Evolutionary conservation across 2,329 filamentous ascomycete species (phyloP).

Genomic region (Phaeosphaeriaceae sp.): DNA sequence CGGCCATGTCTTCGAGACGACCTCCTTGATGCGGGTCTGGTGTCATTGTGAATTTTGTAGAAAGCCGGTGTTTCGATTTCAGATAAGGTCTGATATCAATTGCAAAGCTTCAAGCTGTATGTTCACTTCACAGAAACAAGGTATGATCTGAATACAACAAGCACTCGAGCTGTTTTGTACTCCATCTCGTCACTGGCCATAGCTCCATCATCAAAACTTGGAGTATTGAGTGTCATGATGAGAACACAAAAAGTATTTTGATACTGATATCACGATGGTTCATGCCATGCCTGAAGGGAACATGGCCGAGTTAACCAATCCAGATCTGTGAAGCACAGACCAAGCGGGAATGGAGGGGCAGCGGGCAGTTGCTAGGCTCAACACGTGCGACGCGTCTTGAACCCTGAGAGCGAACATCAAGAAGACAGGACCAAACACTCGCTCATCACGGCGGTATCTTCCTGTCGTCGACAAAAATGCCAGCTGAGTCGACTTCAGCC

Average conservation of each 20-base stretch:
- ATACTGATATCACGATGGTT: conserved; percentile 15
- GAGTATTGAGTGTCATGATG: neutral
- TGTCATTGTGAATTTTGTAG: conserved; percentile 13
- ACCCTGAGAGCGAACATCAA: neutral
- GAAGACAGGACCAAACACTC: neutral
- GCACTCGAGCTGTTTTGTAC: conserved; percentile 11
- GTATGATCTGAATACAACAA: neutral
- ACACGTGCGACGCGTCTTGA: neutral
- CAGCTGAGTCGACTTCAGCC: conserved; percentile 34
- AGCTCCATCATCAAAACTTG: neutral
- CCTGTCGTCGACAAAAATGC: conserved; percentile 14
- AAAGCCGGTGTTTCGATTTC: no score
- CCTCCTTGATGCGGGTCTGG: conserved; percentile 42
- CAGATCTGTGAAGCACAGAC: neutral
- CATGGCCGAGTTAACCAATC: neutral
- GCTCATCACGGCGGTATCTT: neutral
- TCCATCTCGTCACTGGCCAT: neutral
- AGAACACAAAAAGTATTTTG: neutral
- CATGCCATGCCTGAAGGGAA: neutral
- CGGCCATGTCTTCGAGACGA: conserved; percentile 48
- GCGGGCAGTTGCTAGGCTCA: neutral
- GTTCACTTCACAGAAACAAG: neutral
- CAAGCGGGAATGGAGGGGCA: neutral
- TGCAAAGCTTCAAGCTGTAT: neutral
- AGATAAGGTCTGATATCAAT: neutral